Conservation (phyloP, 2,329 filamentous ascomycete species). For the Bertia moriformis region DNA sequence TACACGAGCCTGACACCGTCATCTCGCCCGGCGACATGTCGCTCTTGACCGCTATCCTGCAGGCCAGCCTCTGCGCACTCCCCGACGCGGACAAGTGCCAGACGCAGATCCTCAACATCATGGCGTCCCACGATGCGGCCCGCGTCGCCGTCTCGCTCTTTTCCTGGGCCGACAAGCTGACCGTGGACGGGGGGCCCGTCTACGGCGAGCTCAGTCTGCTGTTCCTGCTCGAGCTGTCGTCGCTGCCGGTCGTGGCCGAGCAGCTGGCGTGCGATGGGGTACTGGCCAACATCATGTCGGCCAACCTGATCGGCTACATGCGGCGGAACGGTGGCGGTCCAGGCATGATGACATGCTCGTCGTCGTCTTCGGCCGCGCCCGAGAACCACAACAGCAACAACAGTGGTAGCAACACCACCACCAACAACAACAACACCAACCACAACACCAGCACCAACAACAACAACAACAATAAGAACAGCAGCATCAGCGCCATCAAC, state of each 20-base stretch:
- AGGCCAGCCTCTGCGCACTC: constrained; percentile 70
- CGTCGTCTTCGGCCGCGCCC: neutral
- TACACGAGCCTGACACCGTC: constrained; percentile 59
- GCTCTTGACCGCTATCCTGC: constrained; percentile 74
- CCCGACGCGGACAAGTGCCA: constrained; percentile 62
- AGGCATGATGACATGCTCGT: too few relatives aligned
- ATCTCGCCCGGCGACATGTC: constrained; percentile 68
- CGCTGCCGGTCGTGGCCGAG: constrained; percentile 67
- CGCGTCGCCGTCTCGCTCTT: constrained; percentile 77
- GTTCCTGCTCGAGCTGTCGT: constrained; percentile 78
- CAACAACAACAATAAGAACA: too few relatives aligned
- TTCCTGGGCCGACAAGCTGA: constrained; percentile 80
- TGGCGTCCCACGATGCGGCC: constrained; percentile 58
- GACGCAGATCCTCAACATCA: constrained; percentile 54
- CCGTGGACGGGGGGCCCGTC: constrained; percentile 66
- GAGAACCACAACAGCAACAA: neutral
- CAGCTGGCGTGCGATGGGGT: constrained; percentile 79
- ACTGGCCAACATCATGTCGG: constrained; percentile 63
- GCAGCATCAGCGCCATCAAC: too few relatives aligned
- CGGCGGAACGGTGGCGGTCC: too few relatives aligned
- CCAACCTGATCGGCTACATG: constrained; percentile 66
- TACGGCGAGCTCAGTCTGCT: constrained; percentile 82
- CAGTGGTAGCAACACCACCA: too few relatives aligned
- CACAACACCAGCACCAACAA: too few relatives aligned
- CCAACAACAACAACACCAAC: too few relatives aligned